Conservation (phyloP, 257 asterid genomes). For the Ligustrum vulgare region DNA sequence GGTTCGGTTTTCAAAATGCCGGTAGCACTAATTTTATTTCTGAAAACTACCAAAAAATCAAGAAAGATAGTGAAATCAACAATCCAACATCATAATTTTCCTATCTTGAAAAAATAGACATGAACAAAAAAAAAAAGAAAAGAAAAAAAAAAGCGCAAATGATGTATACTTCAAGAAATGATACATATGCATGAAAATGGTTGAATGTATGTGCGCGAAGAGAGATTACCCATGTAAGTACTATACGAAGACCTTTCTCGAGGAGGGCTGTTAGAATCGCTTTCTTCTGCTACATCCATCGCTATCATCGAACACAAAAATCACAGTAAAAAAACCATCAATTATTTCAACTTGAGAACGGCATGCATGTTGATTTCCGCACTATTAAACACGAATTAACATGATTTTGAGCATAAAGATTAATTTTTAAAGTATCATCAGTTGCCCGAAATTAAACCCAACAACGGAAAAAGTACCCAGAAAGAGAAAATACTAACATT, state of each 20-base stretch:
- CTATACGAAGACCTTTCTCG: conserved; percentile 22
- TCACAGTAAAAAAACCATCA: conserved; percentile 1
- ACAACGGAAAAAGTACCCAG: no score
- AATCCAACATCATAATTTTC: no score
- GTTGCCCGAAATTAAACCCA: neutral
- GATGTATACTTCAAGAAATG: neutral
- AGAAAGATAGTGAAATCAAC: no score
- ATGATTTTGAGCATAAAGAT: neutral
- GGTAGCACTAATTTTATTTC: no score
- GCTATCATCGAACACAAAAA: conserved; percentile 1
- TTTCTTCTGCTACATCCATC: conserved; percentile 24
- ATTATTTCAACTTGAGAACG: neutral
- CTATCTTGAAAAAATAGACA: neutral
- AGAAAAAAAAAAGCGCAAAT: neutral
- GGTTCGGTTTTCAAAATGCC: no score
- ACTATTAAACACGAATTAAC: neutral
- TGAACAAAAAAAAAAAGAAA: neutral
- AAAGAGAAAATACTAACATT: no score
- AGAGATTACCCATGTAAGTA: conserved; percentile 27
- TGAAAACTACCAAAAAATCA: no score
- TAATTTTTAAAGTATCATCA: neutral
- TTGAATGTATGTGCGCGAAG: neutral
- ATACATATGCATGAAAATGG: neutral
- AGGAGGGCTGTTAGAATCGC: conserved; percentile 11
- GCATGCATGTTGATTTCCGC: conserved; percentile 20